Base-by-base conservation (phyloP, 257 asterid species). In the Nicotiana obtusifolia region DNA sequence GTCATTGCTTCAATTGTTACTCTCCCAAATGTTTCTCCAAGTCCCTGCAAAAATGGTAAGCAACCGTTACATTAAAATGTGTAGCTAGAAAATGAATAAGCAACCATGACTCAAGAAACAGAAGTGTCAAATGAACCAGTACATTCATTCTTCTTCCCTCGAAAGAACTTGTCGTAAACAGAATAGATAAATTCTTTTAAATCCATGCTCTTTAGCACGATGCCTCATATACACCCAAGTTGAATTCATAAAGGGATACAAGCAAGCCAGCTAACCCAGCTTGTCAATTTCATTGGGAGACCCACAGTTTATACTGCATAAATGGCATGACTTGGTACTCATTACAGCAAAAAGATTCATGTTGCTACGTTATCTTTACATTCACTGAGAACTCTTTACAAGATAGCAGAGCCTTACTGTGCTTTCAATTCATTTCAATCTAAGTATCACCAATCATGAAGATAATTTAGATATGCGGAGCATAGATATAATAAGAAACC, bases 1-100 rank as follows among this genome's bases (percentile, higher is more conserved):
- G 98, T 93, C 99, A 96, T 96, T 78, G 98, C 98, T 91, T 96
- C 99, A 67, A 96, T 91, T 41, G 99, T 96, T 68, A 96, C 99
- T 90, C 99, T 87, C 81, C 99, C 99, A 77, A 96, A 96, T 17
- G 99, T 94, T 92, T 96, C 98, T 56, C 99, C 99, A 20, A 96
- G 88, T 76, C 99, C 99, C 99, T 96, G 94, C 85, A 89, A 67
- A 89, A 67, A 81, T 20, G 56, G 65, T 11, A 69, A 81, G 13
- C 37, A 9, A 26, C 9, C 37, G 4, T 41, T 11, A 0, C 19
- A 20, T 24, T 13, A 76, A 54, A 47, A 24, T 76, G 44, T 49
- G 30, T 14, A 20, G 16, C 28, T n/a, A n/a, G n/a, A n/a, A 20
- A 41, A 76, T 37, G 16, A 37, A 76, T 19, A 47, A 16, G 75